Evolutionary conservation across 2,329 filamentous ascomycete genomes (phyloP).

Genomic region (Huntiella moniliformis): DNA sequence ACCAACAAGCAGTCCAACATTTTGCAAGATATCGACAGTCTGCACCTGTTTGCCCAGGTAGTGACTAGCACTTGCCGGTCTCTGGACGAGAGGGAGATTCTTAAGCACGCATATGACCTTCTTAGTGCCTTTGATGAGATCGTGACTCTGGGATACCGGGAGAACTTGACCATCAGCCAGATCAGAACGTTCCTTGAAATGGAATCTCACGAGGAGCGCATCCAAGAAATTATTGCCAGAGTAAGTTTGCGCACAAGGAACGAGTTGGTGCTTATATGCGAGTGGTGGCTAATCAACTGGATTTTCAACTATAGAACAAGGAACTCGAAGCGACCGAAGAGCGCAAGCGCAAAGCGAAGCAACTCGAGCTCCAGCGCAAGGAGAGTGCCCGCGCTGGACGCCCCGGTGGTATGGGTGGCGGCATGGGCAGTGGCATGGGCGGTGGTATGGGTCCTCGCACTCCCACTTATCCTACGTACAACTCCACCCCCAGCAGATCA

Average conservation of each 20-base stretch:
- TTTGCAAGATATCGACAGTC: conserved; percentile 93
- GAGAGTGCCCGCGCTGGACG: conserved; percentile 68
- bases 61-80: conserved; percentile 93
- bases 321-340: conserved; percentile 96
- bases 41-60: conserved; percentile 94
- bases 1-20: conserved; percentile 99
- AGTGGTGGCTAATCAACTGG: no score
- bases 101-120: conserved; percentile 87
- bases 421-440: conserved; percentile 11
- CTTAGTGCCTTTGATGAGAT: conserved; percentile 95
- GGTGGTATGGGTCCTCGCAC: conserved; percentile 39
- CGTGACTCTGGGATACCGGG: conserved; percentile 84
- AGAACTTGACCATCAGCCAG: conserved; percentile 89
- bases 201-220: conserved; percentile 97
- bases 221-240: conserved; percentile 91
- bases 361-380: conserved; percentile 96
- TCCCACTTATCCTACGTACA: conserved; percentile 30
- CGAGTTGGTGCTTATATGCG: background rate
- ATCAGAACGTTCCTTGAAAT: conserved; percentile 99
- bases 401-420: conserved; percentile 17
- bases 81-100: conserved; percentile 85
- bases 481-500: conserved; percentile 27
- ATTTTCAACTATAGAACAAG: conserved; percentile 52
- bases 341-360: conserved; percentile 95
- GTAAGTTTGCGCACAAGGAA: conserved; percentile 28